Evolutionary conservation across 2,329 filamentous ascomycete genomes (phyloP).

Genomic region (Calonectria pteridis): DNA sequence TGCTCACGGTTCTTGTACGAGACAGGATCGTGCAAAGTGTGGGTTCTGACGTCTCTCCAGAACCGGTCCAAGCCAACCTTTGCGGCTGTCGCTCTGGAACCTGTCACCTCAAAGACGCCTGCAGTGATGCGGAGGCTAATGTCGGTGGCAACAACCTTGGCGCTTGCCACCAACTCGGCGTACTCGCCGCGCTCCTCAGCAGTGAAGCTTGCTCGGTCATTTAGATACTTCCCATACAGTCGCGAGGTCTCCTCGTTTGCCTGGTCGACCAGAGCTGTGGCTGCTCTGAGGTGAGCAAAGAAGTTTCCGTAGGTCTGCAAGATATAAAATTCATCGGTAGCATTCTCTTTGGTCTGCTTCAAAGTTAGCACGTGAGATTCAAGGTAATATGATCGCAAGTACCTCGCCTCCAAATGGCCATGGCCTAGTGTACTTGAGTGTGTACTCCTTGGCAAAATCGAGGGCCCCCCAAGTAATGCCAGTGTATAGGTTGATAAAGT

Average conservation of each 20-base stretch:
- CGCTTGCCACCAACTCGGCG: constrained; percentile 72
- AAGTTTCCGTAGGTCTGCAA: constrained; percentile 74
- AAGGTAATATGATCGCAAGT: constrained; percentile 24
- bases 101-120: constrained; percentile 75
- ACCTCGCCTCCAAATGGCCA: constrained; percentile 75
- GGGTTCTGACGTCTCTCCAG: constrained; percentile 75
- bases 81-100: constrained; percentile 66
- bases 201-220: constrained; percentile 59
- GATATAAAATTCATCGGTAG: constrained; percentile 75
- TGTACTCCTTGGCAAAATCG: constrained; percentile 68
- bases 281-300: constrained; percentile 71
- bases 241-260: constrained; percentile 62
- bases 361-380: constrained; percentile 1
- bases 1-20: constrained; percentile 75
- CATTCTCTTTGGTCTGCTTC: constrained; percentile 63
- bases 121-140: constrained; percentile 68
- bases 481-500: constrained; percentile 76
- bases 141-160: constrained; percentile 74
- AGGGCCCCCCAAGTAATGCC: constrained; percentile 72
- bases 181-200: constrained; percentile 68
- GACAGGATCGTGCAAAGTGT: constrained; percentile 75
- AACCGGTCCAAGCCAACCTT: constrained; percentile 74
- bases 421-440: constrained; percentile 65
- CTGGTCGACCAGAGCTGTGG: constrained; percentile 68
- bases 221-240: constrained; percentile 57